These are phyloP conservation scores for Cyanodermella asteris DNA, from an alignment of 2,329 filamentous ascomycete species.

Conservation along the genomic window DNA sequence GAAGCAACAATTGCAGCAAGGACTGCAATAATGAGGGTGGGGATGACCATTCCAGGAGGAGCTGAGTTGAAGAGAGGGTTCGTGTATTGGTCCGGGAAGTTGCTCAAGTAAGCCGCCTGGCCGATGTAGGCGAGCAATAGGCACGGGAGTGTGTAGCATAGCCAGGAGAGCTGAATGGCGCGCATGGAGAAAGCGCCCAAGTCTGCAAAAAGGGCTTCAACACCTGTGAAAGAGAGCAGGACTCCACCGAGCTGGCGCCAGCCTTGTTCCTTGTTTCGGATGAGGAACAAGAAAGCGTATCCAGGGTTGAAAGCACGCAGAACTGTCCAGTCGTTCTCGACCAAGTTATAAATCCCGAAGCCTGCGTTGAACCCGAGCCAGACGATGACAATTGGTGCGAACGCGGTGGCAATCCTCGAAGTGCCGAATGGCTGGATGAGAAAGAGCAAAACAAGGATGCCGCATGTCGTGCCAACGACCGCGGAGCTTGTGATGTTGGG, in stretches of 20 bases:
- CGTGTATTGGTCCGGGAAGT: constrained; percentile 35
- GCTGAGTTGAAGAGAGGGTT: constrained; percentile 57
- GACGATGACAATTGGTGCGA: constrained; percentile 33
- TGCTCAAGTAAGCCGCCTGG: constrained; percentile 50
- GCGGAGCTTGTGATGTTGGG: constrained; percentile 23
- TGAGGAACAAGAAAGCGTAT: constrained; percentile 27
- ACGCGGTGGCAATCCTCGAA: constrained; percentile 23
- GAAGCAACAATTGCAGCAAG: constrained; percentile 53
- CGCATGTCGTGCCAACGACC: constrained; percentile 29
- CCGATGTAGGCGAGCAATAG: constrained; percentile 39
- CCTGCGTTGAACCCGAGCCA: constrained; percentile 30
- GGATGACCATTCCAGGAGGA: constrained; percentile 45
- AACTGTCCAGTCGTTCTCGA: constrained; percentile 13
- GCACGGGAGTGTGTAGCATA: constrained; percentile 46
- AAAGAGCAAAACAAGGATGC: constrained; percentile 31
- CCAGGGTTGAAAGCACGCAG: constrained; percentile 29
- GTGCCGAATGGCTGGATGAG: constrained; percentile 33
- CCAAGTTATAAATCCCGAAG: constrained; percentile 28
- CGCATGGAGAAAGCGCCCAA: constrained; percentile 47
- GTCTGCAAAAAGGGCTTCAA: constrained; percentile 62
- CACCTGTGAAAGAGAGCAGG: constrained; percentile 51
- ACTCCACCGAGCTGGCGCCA: constrained; percentile 42
- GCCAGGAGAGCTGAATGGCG: constrained; percentile 54
- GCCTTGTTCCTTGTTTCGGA: constrained; percentile 26
- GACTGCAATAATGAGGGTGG: constrained; percentile 44